Percentiles rank a stretch among this genome's conserved stretches.
Evolutionary conservation across 2,329 filamentous ascomycete species (phyloP).

Genomic region (Pseudocercospora musae): DNA sequence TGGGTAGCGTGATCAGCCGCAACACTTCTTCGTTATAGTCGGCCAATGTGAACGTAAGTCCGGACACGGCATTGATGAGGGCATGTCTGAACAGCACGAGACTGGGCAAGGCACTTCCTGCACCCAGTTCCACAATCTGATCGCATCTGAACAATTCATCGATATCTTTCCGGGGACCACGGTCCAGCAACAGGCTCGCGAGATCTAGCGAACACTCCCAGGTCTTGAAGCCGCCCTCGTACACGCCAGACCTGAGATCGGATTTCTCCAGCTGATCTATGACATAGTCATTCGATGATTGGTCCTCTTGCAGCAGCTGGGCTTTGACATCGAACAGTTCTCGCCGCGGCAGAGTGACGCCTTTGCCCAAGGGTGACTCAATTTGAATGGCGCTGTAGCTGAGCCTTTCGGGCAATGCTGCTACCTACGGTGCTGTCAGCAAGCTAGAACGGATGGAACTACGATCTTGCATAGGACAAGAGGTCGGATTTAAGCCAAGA

Average conservation of each 20-base stretch:
- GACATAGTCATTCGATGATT: conserved; percentile 41
- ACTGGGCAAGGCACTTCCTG: conserved; percentile 72
- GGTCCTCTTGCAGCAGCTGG: conserved; percentile 71
- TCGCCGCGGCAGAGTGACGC: conserved; percentile 62
- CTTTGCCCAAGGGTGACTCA: conserved; percentile 55
- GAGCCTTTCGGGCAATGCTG: conserved; percentile 67
- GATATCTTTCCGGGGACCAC: conserved; percentile 48
- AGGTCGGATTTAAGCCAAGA: background rate
- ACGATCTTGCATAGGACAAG: background rate
- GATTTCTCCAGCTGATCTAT: conserved; percentile 64
- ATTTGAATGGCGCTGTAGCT: conserved; percentile 64
- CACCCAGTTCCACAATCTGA: conserved; percentile 62
- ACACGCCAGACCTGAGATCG: conserved; percentile 76
- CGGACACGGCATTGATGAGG: conserved; percentile 44
- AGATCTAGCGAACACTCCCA: conserved; percentile 85
- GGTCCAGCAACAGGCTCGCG: conserved; percentile 59
- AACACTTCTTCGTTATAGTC: conserved; percentile 80
- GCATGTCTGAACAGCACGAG: conserved; percentile 66
- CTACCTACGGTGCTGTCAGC: conserved; percentile 41
- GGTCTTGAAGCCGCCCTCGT: conserved; percentile 85
- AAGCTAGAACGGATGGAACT: background rate
- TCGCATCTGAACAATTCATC: conserved; percentile 49
- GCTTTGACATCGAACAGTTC: conserved; percentile 79
- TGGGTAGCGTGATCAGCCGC: conserved; percentile 74
- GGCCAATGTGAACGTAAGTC: conserved; percentile 62